These are phyloP conservation scores for Stemphylium lycopersici DNA, from an alignment of 2,329 filamentous ascomycete genomes.

Conservation along the genomic window DNA sequence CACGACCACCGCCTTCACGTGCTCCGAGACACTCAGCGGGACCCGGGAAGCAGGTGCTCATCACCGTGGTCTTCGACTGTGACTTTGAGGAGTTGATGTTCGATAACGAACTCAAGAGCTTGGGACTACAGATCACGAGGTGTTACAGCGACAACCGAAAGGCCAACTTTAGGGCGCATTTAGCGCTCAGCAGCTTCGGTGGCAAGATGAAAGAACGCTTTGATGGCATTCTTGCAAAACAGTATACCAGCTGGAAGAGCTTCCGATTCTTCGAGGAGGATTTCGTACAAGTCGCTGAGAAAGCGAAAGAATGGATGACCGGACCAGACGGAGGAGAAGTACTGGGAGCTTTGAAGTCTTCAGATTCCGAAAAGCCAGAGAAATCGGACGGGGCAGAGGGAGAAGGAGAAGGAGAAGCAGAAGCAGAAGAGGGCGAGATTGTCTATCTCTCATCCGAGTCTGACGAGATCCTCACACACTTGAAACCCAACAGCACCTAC, in stretches of 20 bases:
- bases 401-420: slow-evolving; percentile 5
- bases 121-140: slow-evolving; percentile 82
- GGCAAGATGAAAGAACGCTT: slow-evolving; percentile 78
- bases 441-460: slow-evolving; percentile 94
- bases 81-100: slow-evolving; percentile 90
- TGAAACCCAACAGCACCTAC: slow-evolving; percentile 89
- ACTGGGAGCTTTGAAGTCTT: slow-evolving; percentile 61
- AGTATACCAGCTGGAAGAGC: slow-evolving; percentile 80
- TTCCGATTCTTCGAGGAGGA: slow-evolving; percentile 75
- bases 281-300: slow-evolving; percentile 71
- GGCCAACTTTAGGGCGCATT: slow-evolving; percentile 69
- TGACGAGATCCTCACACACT: slow-evolving; percentile 77
- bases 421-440: slow-evolving; percentile 61
- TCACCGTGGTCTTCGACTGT: slow-evolving; percentile 87
- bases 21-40: slow-evolving; percentile 29
- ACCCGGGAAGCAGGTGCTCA: slow-evolving; percentile 66
- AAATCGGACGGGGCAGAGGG: slow-evolving; percentile 22
- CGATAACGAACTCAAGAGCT: slow-evolving; percentile 81
- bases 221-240: slow-evolving; percentile 72
- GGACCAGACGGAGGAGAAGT: slow-evolving; percentile 63
- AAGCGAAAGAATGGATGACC: slow-evolving; percentile 72
- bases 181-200: slow-evolving; percentile 79
- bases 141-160: slow-evolving; percentile 87
- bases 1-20: slow-evolving; percentile 24
- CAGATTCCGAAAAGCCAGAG: slow-evolving; percentile 50